Evolutionary conservation across 2,329 filamentous ascomycete genomes (phyloP).

Genomic region (Tricladium varicosporioides): DNA sequence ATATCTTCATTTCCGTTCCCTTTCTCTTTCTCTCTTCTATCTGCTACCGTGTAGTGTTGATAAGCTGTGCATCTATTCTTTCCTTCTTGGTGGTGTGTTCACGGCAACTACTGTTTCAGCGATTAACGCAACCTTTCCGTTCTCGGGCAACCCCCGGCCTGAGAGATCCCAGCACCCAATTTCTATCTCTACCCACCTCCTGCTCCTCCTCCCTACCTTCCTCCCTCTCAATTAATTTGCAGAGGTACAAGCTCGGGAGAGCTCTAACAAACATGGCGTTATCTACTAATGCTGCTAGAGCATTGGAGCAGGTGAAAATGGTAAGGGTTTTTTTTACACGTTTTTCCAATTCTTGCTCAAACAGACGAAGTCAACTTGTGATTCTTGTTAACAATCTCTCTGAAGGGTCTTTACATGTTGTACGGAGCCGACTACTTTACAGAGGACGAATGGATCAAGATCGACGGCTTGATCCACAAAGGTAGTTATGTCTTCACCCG

Average conservation of each 20-base stretch:
- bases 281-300: slow-evolving; percentile 20
- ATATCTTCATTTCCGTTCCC: background rate
- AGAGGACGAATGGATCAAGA: slow-evolving; percentile 31
- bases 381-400: background rate
- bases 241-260: background rate
- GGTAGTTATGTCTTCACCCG: slow-evolving; percentile 29
- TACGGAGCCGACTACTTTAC: slow-evolving; percentile 31
- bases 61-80: no score
- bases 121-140: background rate
- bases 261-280: slow-evolving; percentile 8
- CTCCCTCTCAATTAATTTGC: no score
- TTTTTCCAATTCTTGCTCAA: background rate
- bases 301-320: slow-evolving; percentile 27
- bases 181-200: background rate
- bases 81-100: background rate
- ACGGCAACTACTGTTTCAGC: background rate
- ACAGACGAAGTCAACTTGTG: no score
- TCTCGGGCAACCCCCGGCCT: background rate
- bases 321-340: slow-evolving; percentile 10
- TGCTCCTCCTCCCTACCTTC: no score
- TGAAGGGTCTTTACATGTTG: slow-evolving; percentile 25
- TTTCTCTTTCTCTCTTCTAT: background rate
- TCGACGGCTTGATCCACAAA: slow-evolving; percentile 31
- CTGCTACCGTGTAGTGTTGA: background rate
- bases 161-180: background rate